Evolutionary conservation across 2,329 filamentous ascomycete genomes (phyloP), one percentile per base, ranked within the genome.

Genomic region (Beauveria rudraprayagi): DNA sequence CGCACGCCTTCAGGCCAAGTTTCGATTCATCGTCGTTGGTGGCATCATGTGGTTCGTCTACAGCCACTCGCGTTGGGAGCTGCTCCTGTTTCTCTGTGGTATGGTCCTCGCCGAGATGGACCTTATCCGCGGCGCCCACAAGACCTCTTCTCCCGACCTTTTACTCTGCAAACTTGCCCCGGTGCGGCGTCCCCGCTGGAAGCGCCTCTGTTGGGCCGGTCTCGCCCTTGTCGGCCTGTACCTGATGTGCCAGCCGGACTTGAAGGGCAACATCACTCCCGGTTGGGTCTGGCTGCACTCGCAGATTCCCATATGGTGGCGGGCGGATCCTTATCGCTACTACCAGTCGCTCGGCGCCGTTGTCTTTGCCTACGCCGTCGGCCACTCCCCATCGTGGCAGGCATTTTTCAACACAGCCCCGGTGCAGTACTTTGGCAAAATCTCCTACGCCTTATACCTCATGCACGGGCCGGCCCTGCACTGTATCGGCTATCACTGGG

Each of bases 361-460:
- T 34, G 62, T 83, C 2, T 80, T 85, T 61, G 77, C 85, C 5
- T 71, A 78, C 60, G 77, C 77, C 41, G 78, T 81, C 19, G 75
- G 78, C 26, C 76, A 79, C 59, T 78, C 78, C 5, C 68, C 71
- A 2, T 70, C 67, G 4, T 79, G 81, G 74, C 79, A 81, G 66
- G 70, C 72, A 19, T 72, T 83, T 61, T 83, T 85, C 70, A 79
- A 79, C 67, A 72, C 74, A 1, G 67, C 71, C 2, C 65, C 76
- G 17, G 73, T 83, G 3, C 82, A 84, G 67, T 86, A 86, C 70
- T 72, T 86, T 6, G 84, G 84, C 62, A 79, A 79, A 67, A 80
- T 86, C 65, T 85, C 81, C 57, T 87, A 83, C 67, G 79, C 82
- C 55, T 68, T 87, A 28, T 87, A 87, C 69, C 76, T 87, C 16